Percentiles rank a stretch among this genome's conserved stretches.
phyloP scores from a whole-genome alignment of 2,329 filamentous ascomycete species.

The Ascochyta fabae region DNA sequence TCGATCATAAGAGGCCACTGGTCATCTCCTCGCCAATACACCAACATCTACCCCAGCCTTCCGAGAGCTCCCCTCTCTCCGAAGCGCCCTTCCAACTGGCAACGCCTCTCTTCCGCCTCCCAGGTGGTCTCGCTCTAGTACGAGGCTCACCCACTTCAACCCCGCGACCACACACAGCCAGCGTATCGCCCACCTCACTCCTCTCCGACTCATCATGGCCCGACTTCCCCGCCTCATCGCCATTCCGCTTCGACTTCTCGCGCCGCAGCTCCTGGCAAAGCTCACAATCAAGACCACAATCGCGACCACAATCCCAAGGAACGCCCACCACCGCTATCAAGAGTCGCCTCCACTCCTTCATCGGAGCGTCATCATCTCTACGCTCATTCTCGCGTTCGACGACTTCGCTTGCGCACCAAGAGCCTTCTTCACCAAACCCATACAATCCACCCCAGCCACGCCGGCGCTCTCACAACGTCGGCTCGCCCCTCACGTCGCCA shows the following conservation, averaged over 20 bases:
- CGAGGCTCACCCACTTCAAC: slow-evolving; percentile 13
- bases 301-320: neutral
- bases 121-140: slow-evolving; percentile 32
- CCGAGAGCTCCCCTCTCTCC: neutral
- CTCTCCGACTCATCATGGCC: slow-evolving; percentile 4
- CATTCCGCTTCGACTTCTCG: neutral
- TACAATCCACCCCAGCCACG: neutral
- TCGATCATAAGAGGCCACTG: neutral
- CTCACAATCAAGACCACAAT: neutral
- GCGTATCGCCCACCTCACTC: neutral
- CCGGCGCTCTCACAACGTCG: slow-evolving; percentile 8
- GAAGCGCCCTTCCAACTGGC: slow-evolving; percentile 13
- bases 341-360: neutral
- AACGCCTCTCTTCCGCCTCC: slow-evolving; percentile 30
- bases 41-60: neutral
- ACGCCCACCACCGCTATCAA: neutral
- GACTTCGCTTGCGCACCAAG: neutral
- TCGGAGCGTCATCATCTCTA: neutral
- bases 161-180: neutral
- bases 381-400: slow-evolving; percentile 1
- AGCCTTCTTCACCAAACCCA: neutral
- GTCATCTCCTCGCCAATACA: neutral
- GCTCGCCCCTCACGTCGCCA: slow-evolving; percentile 1
- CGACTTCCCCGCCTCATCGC: slow-evolving; percentile 1
- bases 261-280: slow-evolving; percentile 3